Conservation (phyloP, 176 grass and related monocot species). For the Alloteropsis semialata region DNA sequence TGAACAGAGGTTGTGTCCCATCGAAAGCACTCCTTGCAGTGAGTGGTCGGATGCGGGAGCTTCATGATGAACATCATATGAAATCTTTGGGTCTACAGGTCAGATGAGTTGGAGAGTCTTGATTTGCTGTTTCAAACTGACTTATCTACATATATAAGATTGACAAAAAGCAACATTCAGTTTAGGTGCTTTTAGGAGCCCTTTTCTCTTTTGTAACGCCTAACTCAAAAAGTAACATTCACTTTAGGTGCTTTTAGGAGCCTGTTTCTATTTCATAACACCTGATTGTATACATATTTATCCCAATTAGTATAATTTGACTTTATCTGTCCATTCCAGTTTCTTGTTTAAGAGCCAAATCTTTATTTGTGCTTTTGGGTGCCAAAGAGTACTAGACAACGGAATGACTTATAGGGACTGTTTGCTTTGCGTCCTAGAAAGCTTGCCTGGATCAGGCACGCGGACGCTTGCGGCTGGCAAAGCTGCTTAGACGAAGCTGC, state of each 20-base stretch:
- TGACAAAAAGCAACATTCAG: not conserved
- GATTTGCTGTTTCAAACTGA: not conserved
- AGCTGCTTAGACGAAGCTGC: too few species aligned
- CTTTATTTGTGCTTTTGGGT: not conserved
- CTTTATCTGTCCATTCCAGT: not conserved
- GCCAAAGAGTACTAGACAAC: too few species aligned
- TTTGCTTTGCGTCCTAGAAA: too few species aligned
- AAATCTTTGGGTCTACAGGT: conserved; percentile 88
- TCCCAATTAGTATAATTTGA: not conserved
- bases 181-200: not conserved
- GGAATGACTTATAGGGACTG: too few species aligned
- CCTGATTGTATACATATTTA: not conserved
- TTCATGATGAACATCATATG: conserved; percentile 90
- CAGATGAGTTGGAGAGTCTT: not conserved
- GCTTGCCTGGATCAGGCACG: too few species aligned
- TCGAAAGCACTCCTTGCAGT: conserved; percentile 97
- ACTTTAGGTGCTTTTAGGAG: not conserved
- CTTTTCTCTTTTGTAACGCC: not conserved
- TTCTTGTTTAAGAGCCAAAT: not conserved
- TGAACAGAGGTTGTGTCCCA: conserved; percentile 90
- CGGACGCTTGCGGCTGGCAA: too few species aligned
- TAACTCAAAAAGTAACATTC: too few species aligned
- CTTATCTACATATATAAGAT: not conserved
- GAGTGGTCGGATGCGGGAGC: conserved; percentile 88
- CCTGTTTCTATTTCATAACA: not conserved